Conservation (phyloP, 2,329 filamentous ascomycete genomes). For the Fusarium piperis region DNA sequence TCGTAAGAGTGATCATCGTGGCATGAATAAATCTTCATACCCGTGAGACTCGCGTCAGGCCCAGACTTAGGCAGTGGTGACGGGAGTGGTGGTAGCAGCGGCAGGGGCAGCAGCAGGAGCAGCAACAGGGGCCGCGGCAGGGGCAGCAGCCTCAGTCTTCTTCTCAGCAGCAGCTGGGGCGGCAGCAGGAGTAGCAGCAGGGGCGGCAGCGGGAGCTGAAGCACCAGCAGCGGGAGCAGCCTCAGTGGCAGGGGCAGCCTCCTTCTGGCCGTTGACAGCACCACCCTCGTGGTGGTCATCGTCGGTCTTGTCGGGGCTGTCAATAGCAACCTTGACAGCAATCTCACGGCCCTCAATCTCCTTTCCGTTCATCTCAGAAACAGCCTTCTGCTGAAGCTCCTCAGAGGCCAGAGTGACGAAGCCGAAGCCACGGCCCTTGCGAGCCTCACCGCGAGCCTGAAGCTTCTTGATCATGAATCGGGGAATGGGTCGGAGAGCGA, state of each 20-base stretch:
- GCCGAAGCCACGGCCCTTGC: constrained; percentile 98
- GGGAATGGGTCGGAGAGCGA: constrained; percentile 96
- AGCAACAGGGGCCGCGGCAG: constrained; percentile 25
- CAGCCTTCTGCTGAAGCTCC: constrained; percentile 97
- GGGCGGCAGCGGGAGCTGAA: constrained; percentile 35
- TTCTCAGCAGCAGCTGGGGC: constrained; percentile 34
- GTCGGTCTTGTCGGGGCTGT: constrained; percentile 95
- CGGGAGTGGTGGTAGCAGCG: constrained; percentile 40
- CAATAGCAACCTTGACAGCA: constrained; percentile 99
- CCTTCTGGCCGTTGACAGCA: constrained; percentile 56
- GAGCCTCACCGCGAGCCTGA: constrained; percentile 94
- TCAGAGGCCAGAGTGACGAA: constrained; percentile 97
- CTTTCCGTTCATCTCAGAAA: constrained; percentile 98
- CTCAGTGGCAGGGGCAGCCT: constrained; percentile 44
- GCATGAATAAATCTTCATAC: constrained; percentile 36
- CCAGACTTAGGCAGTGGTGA: constrained; percentile 47
- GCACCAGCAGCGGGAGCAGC: constrained; percentile 29
- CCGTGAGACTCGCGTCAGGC: constrained; percentile 40
- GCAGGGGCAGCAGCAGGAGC: constrained; percentile 38
- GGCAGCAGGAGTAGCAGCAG: constrained; percentile 15
- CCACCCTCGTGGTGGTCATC: constrained; percentile 73
- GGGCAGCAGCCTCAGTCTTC: constrained; percentile 38
- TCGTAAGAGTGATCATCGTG: constrained; percentile 50
- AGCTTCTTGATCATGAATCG: constrained; percentile 99
- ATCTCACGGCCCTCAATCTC: constrained; percentile 99